Evolutionary conservation across 371 early-diverging fungal genomes (phyloP).

Genomic region (Apophysomyces elegans): DNA sequence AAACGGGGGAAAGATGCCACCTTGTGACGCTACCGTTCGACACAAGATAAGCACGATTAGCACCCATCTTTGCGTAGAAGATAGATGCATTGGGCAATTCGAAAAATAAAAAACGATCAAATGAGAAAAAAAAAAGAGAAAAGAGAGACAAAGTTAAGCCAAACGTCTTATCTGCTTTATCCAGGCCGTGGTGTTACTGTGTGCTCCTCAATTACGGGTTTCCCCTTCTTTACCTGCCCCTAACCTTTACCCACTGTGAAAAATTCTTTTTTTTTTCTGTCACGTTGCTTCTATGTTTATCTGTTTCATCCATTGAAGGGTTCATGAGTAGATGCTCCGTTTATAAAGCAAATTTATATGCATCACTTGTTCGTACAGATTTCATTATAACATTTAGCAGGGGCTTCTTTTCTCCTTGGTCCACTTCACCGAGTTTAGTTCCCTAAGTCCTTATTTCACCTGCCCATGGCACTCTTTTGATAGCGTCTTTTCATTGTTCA

Average conservation of each 20-base stretch:
- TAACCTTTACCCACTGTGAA: background rate
- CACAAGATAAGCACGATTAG: background rate
- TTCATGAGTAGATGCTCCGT: background rate
- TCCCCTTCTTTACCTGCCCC: background rate
- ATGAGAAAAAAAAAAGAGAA: background rate
- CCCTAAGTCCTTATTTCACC: background rate
- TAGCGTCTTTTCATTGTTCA: background rate
- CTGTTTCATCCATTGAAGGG: background rate
- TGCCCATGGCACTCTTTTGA: background rate
- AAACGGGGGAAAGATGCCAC: background rate
- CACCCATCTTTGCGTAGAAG: slow-evolving; percentile 9
- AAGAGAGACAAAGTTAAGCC: background rate
- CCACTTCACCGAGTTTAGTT: too few relatives aligned
- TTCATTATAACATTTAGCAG: too few relatives aligned
- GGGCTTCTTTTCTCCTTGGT: too few relatives aligned
- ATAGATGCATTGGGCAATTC: slow-evolving; percentile 4
- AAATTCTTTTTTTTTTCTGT: background rate
- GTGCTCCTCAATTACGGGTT: background rate
- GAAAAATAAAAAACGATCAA: slow-evolving; percentile 1
- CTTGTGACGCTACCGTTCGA: background rate
- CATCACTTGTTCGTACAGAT: too few relatives aligned
- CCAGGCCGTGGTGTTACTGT: background rate
- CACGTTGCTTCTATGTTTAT: slow-evolving; percentile 1
- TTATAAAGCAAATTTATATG: background rate
- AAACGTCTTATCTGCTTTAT: slow-evolving; percentile 2